Base-by-base conservation (phyloP, 2,329 filamentous ascomycete species). In the Claviceps paspali region DNA sequence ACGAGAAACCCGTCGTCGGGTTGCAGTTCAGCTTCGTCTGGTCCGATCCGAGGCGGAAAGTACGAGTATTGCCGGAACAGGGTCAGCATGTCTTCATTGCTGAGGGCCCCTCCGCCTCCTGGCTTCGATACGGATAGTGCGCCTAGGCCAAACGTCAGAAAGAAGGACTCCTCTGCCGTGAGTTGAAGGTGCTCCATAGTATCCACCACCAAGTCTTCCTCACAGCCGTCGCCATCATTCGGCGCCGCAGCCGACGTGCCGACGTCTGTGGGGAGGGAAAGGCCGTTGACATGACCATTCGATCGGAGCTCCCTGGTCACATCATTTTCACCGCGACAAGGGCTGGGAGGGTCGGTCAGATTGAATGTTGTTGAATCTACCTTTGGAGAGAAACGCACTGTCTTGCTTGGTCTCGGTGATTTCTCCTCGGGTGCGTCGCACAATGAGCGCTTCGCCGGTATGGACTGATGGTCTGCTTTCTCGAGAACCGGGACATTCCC, bases 121-220 rank as follows among this genome's bases (percentile, higher is more conserved):
- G 65, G 59, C 41, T 78, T 67, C 2, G 60, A 61, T 10, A 96
- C 66, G 3, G 67, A 60, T 7, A 98, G 67, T 4, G 72, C 72
- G 1, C 88, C 88, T 1, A 98, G 65, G 0, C 71, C 80, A 52
- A 92, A 96, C 4, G 67, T 68, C 8, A 98, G 69, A 55, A 94
- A 98, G 59, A 96, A 92, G 0, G 86, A 79, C 58, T 98, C 91
- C 55, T 95, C 86, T 0, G 80, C 71, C 3, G 80, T 86, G 7
- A 98, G 67, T 53, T 96, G 91, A n/a, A 95, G 75, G 51, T 95
- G 86, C 51, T 98, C 91, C 60, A 62, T 68, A n/a, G n/a, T n/a
- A 45, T 73, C 65, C 35, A 56, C 48, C 3, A 71, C 49, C 27
- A n/a, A n/a, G n/a, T 32, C 37, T 9, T 31, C 35, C 6, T 38